These are phyloP conservation scores for Plasmodium gaboni DNA, from an alignment of 169 alveolate species.

Conservation along the genomic window DNA sequence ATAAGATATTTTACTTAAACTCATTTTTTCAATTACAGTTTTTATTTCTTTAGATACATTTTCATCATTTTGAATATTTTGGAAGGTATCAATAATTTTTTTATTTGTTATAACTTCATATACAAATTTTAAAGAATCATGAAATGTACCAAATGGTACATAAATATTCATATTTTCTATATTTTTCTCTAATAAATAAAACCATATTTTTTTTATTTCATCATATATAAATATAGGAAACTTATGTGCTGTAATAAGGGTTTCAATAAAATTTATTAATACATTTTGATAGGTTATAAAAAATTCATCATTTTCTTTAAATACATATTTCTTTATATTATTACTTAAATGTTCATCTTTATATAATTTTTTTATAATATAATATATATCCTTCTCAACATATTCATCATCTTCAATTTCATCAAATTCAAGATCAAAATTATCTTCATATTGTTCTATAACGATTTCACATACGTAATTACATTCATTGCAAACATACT, in stretches of 20 bases:
- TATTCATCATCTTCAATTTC: background rate
- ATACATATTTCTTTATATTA: constrained; percentile 37
- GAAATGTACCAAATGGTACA: constrained; percentile 11
- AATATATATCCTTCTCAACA: constrained; percentile 38
- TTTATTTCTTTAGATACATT: constrained; percentile 19
- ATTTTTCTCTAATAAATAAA: constrained; percentile 25
- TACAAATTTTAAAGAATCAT: constrained; percentile 19
- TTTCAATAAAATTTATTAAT: constrained; percentile 11
- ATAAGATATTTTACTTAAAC: constrained; percentile 34
- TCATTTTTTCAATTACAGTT: constrained; percentile 42
- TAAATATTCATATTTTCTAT: constrained; percentile 33
- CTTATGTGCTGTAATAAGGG: constrained; percentile 7
- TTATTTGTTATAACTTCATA: constrained; percentile 40
- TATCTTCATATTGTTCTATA: constrained; percentile 41
- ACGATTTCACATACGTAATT: constrained; percentile 39
- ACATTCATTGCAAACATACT: constrained; percentile 44
- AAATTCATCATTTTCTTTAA: constrained; percentile 71
- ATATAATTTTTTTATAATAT: constrained; percentile 43
- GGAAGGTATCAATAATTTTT: background rate
- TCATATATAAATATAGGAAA: constrained; percentile 33
- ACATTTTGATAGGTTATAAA: constrained; percentile 46
- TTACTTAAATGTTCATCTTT: constrained; percentile 23
- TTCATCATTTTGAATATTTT: background rate
- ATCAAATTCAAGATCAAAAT: background rate
- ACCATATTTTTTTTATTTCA: constrained; percentile 58